These are phyloP conservation scores for Colletotrichum salicis DNA, from an alignment of 2,329 filamentous ascomycete species.

Conservation along the genomic window DNA sequence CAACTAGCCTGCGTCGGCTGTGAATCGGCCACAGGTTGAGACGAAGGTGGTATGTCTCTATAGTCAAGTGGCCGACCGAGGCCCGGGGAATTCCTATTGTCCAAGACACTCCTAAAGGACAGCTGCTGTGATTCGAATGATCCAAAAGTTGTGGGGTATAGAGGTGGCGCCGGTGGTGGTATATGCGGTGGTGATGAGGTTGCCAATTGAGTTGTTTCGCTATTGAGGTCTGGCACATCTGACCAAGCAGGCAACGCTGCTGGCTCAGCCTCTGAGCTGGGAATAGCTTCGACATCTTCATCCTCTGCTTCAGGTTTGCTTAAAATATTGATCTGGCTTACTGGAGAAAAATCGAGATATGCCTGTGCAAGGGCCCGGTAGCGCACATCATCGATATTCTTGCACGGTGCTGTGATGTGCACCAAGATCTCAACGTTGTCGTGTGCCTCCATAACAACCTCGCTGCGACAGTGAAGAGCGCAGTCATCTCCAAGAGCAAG, in stretches of 20 bases:
- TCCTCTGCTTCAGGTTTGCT: neutral
- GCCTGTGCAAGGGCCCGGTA: conserved; percentile 62
- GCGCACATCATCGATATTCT: conserved; percentile 55
- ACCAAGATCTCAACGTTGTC: conserved; percentile 64
- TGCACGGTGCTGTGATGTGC: conserved; percentile 64
- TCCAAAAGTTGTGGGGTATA: neutral
- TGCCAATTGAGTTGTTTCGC: conserved; percentile 9
- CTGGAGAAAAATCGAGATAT: conserved; percentile 60
- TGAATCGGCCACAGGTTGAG: conserved; percentile 1
- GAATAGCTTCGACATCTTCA: neutral
- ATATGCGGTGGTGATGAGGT: conserved; percentile 22
- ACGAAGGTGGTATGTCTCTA: conserved; percentile 16
- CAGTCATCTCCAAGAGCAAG: conserved; percentile 16
- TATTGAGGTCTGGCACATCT: conserved; percentile 17
- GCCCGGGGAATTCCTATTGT: conserved; percentile 53
- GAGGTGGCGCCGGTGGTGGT: neutral
- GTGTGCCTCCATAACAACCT: conserved; percentile 30
- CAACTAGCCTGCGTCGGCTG: conserved; percentile 46
- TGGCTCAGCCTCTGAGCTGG: conserved; percentile 12
- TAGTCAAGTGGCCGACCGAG: neutral
- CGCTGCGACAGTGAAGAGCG: neutral
- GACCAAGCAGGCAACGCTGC: conserved; percentile 18
- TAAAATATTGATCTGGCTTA: conserved; percentile 28
- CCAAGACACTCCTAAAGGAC: conserved; percentile 57
- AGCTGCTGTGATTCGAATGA: conserved; percentile 42